Percentiles rank a stretch among this genome's conserved stretches.
phyloP scores from a whole-genome alignment of 1,139 yeast species.

The Blastobotrys malaysiensis region DNA sequence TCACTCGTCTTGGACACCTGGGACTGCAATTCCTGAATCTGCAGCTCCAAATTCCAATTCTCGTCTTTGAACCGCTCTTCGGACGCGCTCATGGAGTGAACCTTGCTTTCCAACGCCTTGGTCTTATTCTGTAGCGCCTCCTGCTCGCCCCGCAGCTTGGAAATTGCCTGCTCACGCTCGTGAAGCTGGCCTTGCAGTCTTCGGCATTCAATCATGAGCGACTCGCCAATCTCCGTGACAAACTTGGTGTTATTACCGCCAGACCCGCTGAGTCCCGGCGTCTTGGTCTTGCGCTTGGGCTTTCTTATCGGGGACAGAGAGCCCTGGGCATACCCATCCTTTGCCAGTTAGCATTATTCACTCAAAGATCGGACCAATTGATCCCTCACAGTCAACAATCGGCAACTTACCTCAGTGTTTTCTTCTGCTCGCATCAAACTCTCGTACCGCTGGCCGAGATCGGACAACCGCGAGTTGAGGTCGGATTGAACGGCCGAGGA shows the following conservation, averaged over 20 bases:
- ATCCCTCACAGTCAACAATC: no score
- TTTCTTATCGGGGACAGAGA: conserved; percentile 12
- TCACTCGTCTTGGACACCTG: conserved; percentile 32
- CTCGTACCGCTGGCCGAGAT: background rate
- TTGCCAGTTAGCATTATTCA: background rate
- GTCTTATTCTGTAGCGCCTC: conserved; percentile 38
- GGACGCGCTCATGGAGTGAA: conserved; percentile 33
- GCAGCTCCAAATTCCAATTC: conserved; percentile 74
- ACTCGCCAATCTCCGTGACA: conserved; percentile 79
- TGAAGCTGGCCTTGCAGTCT: conserved; percentile 50
- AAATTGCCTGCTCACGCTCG: conserved; percentile 50
- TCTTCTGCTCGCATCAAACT: background rate
- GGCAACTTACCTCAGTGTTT: background rate
- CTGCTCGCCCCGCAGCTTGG: conserved; percentile 42
- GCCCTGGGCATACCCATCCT: conserved; percentile 4
- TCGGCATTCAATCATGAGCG: conserved; percentile 71
- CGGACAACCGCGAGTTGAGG: background rate
- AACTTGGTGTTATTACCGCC: conserved; percentile 60
- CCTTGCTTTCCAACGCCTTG: conserved; percentile 32
- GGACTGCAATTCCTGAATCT: conserved; percentile 47
- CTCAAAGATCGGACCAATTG: no score
- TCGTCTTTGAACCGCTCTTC: conserved; percentile 57
- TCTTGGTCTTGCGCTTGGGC: conserved; percentile 10
- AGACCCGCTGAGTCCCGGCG: conserved; percentile 8
- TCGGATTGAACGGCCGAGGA: background rate